Base-by-base conservation (phyloP, 164 flowering plant genomes). In the Chimonanthus praecox region DNA sequence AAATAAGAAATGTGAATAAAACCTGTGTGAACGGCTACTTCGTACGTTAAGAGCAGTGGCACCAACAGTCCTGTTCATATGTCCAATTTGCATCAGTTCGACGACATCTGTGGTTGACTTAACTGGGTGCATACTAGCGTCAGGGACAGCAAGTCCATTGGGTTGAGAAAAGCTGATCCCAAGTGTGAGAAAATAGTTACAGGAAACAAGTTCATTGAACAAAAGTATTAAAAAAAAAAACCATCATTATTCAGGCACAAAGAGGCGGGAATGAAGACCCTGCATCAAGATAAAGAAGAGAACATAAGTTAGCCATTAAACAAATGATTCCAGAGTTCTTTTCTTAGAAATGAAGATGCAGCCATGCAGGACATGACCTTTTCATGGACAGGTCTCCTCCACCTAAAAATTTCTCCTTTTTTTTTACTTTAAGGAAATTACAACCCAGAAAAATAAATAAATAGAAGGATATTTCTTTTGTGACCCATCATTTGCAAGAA, bases 11-110 rank as follows among this genome's bases (percentile, higher is more conserved):
- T 51, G 10, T 51, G 13, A 7, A 64, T 21, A 11, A 60, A 68
- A 90, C 99, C 99, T 95, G 75, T 95, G 99, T 68, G 99, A 95
- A 51, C 99, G 99, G 81, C 99, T 95, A 76, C 99, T 95, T 5
- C 99, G 94, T 70, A 93, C 99, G 75, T 95, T 95, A 45, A 95
- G 83, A 44, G 99, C 98, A 46, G 99, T 95, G 64, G 99, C 89
- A 74, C 97, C 94, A 11, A 95, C 99, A 54, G 86, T 97, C 70
- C 99, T 93, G 72, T 93, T 92, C 78, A 83, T 85, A 20, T 90
- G 97, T 68, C 99, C 99, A 75, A 94, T 72, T 75, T 84, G 88
- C 99, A 95, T 95, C 72, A 95, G 77, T 73, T 89, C 86, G 77
- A 95, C 85, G 67, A 95, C 97, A 76, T 95, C 98, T 63, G 80